Evolutionary conservation across 768 basidiomycete genomes (phyloP).

Genomic region (Psilocybe cyanescens): DNA sequence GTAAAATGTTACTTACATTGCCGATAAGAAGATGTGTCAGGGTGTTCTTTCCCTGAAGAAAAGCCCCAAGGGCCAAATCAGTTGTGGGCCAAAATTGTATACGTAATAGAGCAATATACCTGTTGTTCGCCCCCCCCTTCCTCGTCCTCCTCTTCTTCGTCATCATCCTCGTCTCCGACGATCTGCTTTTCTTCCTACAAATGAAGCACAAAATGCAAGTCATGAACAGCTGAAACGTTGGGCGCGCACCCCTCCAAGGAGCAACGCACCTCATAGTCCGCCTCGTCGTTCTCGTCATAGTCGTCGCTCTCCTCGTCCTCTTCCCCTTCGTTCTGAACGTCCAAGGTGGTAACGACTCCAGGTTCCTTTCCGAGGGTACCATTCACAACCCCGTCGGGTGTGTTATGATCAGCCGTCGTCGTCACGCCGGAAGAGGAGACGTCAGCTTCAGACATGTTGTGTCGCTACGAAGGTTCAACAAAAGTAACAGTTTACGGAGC

Average conservation of each 20-base stretch:
- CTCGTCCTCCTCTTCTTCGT: slow-evolving; percentile 28
- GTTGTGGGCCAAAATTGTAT: background rate
- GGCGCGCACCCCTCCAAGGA: background rate
- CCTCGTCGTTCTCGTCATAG: slow-evolving; percentile 28
- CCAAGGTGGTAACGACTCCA: slow-evolving; percentile 4
- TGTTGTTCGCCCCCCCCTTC: slow-evolving; percentile 13
- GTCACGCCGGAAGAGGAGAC: background rate
- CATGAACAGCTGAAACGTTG: background rate
- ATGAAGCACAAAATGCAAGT: background rate
- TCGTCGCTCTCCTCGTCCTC: slow-evolving; percentile 33
- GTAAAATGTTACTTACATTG: slow-evolving; percentile 24
- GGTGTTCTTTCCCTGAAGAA: slow-evolving; percentile 17
- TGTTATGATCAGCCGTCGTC: slow-evolving; percentile 2
- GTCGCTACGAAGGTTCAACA: slow-evolving; percentile 3
- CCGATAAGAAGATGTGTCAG: slow-evolving; percentile 34
- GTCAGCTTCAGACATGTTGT: slow-evolving; percentile 5
- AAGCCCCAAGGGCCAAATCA: background rate
- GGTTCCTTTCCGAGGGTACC: slow-evolving; percentile 5
- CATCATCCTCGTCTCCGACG: slow-evolving; percentile 28
- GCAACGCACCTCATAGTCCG: slow-evolving; percentile 26
- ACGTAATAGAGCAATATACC: slow-evolving; percentile 4
- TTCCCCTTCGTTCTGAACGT: slow-evolving; percentile 19
- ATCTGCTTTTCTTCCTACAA: slow-evolving; percentile 25
- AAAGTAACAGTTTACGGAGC: no score
- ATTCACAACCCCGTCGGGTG: slow-evolving; percentile 2